A percentile compares a stretch with the other conserved stretches of the same genome.
These are phyloP conservation scores for Diaporthe helianthi DNA, from an alignment of 2,329 filamentous ascomycete genomes.

Conservation along the genomic window DNA sequence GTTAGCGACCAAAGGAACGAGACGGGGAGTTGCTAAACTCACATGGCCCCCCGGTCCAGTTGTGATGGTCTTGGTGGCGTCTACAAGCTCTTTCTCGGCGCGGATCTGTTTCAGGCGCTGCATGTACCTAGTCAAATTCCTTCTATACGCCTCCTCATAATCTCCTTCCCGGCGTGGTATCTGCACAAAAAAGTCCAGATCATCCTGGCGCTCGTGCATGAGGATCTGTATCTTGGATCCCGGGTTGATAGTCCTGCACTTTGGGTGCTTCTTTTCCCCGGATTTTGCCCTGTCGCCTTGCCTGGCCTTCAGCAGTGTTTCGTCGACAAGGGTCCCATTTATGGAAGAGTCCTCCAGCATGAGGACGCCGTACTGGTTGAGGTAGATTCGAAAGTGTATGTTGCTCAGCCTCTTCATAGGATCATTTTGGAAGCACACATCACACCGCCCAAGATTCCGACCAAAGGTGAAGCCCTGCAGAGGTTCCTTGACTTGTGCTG, in stretches of 20 bases:
- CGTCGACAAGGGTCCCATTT: conserved; percentile 92
- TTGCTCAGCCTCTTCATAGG: conserved; percentile 82
- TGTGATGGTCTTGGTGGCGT: conserved; percentile 53
- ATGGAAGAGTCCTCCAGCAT: conserved; percentile 95
- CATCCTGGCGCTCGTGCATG: conserved; percentile 56
- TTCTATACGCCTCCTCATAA: conserved; percentile 69
- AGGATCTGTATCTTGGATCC: conserved; percentile 77
- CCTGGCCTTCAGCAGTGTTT: conserved; percentile 63
- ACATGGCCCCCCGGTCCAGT: conserved; percentile 57
- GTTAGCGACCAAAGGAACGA: conserved; percentile 1
- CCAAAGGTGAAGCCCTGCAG: conserved; percentile 84
- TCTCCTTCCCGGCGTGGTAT: conserved; percentile 77
- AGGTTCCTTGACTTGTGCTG: conserved; percentile 73
- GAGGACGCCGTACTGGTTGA: conserved; percentile 83
- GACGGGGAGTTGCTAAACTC: conserved; percentile 38
- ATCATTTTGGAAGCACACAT: conserved; percentile 73
- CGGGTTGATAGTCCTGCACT: conserved; percentile 68
- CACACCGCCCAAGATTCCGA: conserved; percentile 74
- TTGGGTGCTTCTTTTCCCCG: conserved; percentile 8
- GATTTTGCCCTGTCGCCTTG: conserved; percentile 47
- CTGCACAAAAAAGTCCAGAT: conserved; percentile 84
- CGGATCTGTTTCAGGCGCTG: conserved; percentile 43
- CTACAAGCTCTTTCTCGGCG: conserved; percentile 36
- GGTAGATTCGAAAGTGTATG: conserved; percentile 91
- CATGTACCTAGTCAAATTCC: conserved; percentile 75